Evolutionary conservation across 2,329 filamentous ascomycete genomes (phyloP).

Genomic region (Arthrobotrys iridis): DNA sequence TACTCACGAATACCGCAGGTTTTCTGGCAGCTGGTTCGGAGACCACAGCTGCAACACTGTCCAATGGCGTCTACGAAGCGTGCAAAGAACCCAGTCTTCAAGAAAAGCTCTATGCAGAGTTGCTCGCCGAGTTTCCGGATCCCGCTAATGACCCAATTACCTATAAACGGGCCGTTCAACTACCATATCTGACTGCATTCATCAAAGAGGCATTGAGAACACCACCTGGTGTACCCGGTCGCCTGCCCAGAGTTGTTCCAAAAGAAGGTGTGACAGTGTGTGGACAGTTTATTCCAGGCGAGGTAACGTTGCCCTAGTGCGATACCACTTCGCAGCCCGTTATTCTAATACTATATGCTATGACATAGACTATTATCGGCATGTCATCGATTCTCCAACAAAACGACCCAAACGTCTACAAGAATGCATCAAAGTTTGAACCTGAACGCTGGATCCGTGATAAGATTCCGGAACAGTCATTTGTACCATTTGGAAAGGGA

Average conservation of each 20-base stretch:
- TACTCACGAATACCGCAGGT: slow-evolving; percentile 59
- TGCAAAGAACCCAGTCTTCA: slow-evolving; percentile 60
- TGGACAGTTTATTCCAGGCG: slow-evolving; percentile 59
- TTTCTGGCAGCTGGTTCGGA: slow-evolving; percentile 65
- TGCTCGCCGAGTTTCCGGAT: slow-evolving; percentile 61
- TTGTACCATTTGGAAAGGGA: slow-evolving; percentile 55
- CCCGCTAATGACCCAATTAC: slow-evolving; percentile 58
- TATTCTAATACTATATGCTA: not conserved
- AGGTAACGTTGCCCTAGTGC: no score
- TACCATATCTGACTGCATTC: slow-evolving; percentile 61
- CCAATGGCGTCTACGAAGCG: slow-evolving; percentile 63
- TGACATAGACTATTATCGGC: slow-evolving; percentile 57
- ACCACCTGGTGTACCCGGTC: slow-evolving; percentile 60
- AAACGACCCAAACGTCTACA: slow-evolving; percentile 55
- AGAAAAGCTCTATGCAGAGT: slow-evolving; percentile 61
- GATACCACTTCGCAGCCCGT: no score
- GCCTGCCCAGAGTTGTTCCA: slow-evolving; percentile 59
- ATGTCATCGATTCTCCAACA: slow-evolving; percentile 59
- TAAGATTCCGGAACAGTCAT: slow-evolving; percentile 52
- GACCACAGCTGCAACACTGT: slow-evolving; percentile 63
- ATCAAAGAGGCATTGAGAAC: slow-evolving; percentile 63
- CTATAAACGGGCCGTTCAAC: slow-evolving; percentile 60
- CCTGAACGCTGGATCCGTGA: slow-evolving; percentile 40
- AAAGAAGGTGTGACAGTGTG: slow-evolving; percentile 59
- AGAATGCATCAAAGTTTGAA: slow-evolving; percentile 29